phyloP scores from a whole-genome alignment of 2,329 filamentous ascomycete genomes.

The Neopestalotiopsis rosae region DNA sequence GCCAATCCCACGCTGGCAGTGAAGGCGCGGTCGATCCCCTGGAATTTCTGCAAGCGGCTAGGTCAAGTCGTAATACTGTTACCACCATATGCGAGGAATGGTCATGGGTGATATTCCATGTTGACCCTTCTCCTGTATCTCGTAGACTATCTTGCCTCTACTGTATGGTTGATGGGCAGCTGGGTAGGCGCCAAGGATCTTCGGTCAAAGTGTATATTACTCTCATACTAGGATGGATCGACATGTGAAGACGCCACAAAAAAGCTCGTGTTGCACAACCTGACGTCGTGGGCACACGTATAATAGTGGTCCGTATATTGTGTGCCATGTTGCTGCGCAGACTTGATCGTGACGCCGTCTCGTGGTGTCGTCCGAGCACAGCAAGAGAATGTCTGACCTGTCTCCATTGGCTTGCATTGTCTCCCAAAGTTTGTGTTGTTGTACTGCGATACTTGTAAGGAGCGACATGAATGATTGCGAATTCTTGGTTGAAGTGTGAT shows the following conservation, averaged over 20 bases:
- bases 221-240: neutral
- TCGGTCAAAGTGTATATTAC: neutral
- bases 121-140: neutral
- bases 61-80: neutral
- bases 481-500: neutral
- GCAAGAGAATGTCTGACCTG: neutral
- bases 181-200: neutral
- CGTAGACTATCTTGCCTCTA: neutral
- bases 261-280: neutral
- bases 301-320: neutral
- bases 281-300: neutral
- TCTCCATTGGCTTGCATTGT: neutral
- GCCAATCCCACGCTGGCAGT: constrained; percentile 5
- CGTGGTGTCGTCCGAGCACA: neutral
- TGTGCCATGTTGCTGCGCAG: neutral
- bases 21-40: neutral
- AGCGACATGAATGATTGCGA: neutral
- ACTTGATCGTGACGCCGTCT: neutral
- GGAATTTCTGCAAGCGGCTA: neutral
- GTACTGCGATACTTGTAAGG: neutral
- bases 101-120: neutral
- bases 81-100: constrained; percentile 3
- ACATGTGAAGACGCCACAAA: constrained; percentile 9
- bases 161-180: neutral
- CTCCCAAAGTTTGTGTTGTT: neutral